phyloP scores from a whole-genome alignment of 1,284 basidiomycete species.

The Schizophyllum amplum region DNA sequence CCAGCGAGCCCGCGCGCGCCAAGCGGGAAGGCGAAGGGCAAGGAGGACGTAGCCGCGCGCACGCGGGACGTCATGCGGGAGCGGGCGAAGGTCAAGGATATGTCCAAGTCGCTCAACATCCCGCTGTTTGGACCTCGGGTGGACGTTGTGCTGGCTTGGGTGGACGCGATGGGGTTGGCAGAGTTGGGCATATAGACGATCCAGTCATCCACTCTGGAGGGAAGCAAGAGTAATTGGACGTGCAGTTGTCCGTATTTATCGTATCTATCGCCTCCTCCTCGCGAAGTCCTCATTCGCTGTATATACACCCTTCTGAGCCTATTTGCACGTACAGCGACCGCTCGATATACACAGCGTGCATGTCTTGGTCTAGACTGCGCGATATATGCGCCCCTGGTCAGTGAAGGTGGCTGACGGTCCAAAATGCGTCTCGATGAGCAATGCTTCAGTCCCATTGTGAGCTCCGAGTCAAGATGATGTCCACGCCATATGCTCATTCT shows the following conservation, averaged over 20 bases:
- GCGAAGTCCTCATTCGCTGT: not conserved
- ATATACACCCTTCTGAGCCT: not conserved
- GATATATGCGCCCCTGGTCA: no score
- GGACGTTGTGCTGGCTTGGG: conserved; percentile 74
- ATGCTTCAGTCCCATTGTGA: no score
- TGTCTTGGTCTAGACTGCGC: no score
- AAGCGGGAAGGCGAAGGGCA: conserved; percentile 8
- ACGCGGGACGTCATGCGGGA: conserved; percentile 30
- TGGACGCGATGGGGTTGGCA: conserved; percentile 66
- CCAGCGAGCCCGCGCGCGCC: conserved; percentile 17
- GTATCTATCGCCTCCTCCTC: not conserved
- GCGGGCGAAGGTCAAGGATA: conserved; percentile 15
- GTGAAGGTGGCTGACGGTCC: no score
- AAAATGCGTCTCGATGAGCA: no score
- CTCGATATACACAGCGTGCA: no score
- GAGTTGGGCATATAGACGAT: conserved; percentile 35
- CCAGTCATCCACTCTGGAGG: not conserved
- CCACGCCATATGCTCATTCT: no score
- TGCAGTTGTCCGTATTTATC: not conserved
- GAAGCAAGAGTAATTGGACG: not conserved
- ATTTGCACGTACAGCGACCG: no score
- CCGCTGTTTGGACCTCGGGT: conserved; percentile 77
- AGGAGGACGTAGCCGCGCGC: conserved; percentile 26
- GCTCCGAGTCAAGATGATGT: no score
- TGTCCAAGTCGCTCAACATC: conserved; percentile 62